Evolutionary conservation across 768 basidiomycete species (phyloP).

Genomic region (Dacryopinax spathularia): DNA sequence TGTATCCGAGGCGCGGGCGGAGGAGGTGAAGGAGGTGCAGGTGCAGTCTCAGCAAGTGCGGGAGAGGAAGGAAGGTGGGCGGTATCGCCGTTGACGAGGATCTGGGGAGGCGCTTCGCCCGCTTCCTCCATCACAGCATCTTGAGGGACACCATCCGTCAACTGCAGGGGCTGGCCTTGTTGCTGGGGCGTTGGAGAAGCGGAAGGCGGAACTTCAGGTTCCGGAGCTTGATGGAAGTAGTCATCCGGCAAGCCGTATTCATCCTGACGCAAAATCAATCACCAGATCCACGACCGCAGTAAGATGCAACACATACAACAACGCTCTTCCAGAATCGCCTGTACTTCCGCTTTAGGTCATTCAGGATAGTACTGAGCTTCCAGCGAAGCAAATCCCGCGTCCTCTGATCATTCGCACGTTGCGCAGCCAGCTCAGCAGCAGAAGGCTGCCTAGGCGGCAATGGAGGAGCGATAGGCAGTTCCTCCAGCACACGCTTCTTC

Average conservation of each 20-base stretch:
- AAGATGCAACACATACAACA: conserved; percentile 35
- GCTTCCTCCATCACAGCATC: conserved; percentile 5
- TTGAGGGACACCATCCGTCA: conserved; percentile 2
- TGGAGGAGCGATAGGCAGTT: conserved; percentile 77
- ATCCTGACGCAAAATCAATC: conserved; percentile 35
- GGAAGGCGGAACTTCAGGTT: background rate
- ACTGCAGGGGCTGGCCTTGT: background rate
- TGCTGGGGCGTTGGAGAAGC: background rate
- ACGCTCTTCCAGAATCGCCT: conserved; percentile 77
- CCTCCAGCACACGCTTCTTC: conserved; percentile 70
- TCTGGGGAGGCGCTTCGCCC: background rate
- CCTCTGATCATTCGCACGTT: conserved; percentile 68
- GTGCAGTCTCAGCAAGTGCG: conserved; percentile 11
- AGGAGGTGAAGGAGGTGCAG: conserved; percentile 24
- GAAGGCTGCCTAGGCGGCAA: conserved; percentile 71
- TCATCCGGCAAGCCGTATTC: conserved; percentile 45
- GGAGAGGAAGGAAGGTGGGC: conserved; percentile 7
- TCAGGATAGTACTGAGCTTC: conserved; percentile 77
- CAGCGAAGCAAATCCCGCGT: conserved; percentile 71
- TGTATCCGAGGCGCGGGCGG: conserved; percentile 20
- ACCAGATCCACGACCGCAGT: background rate
- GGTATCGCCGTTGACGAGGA: background rate
- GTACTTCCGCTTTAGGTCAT: conserved; percentile 82
- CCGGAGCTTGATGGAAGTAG: conserved; percentile 15
- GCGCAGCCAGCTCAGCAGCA: conserved; percentile 64